Base-by-base conservation (phyloP, 805 yeast genomes). In the Zygosaccharomyces gambellarensis region DNA sequence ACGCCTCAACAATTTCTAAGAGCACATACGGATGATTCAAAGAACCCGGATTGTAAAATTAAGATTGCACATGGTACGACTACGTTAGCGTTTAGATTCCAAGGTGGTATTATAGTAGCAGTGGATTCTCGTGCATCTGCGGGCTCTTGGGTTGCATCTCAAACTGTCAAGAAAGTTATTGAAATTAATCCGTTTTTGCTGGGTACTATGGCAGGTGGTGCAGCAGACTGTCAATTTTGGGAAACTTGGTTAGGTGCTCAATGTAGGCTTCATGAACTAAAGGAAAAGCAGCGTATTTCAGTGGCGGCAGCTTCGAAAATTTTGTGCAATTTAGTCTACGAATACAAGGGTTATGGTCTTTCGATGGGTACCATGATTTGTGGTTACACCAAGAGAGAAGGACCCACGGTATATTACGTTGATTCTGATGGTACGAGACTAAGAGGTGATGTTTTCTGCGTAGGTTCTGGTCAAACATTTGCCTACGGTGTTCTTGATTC, bases 141-240 rank as follows among this genome's bases (percentile, higher is more conserved):
- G 2, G 99, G 99, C 41, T 83, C 86, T 62, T 92, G 97, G 97
- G 85, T 94, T 61, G 98, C 97, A 19, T 90, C 97, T 12, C 97
- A 90, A 69, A 90, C 97, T 2, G 99, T 94, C 55, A 92, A 92
- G 71, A 94, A 94, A 71, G 99, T 94, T 48, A 90, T 94, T 62
- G 92, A 92, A 70, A 94, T 94, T 72, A 94, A 94, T 70, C 97
- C 97, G 47, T 86, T 87, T 68, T 72, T 94, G 56, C 77, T 94
- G 61, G 99, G 99, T 57, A 94, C 99, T 19, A 83, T 94, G 97
- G 99, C 99, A 30, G 99, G 99, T 72, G 98, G 98, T 75, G 99
- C 99, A 44, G 98, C 98, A 29, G 99, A 94, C 72, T 94, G 99
- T 77, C 99, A 94, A 70, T 94, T 77, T 71, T 94, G 99, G 99